Evolutionary conservation across 305 asterid species (phyloP).

Genomic region (Fraxinus latifolia): DNA sequence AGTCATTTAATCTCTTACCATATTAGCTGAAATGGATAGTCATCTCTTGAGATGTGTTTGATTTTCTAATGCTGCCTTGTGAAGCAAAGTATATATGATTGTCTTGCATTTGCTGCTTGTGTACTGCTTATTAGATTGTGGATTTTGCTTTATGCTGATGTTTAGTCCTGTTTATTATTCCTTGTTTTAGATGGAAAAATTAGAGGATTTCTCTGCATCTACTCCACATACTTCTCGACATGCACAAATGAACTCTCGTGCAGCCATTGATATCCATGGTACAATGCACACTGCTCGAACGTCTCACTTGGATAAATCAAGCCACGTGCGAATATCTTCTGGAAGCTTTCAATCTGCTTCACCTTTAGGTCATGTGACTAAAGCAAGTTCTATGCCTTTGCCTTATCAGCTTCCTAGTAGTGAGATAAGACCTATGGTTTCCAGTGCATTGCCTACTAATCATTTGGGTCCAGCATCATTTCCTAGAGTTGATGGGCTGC

Average conservation of each 20-base stretch:
- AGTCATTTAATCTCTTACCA: not conserved
- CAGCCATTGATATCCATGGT: conserved; percentile 48
- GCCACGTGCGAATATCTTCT: conserved; percentile 43
- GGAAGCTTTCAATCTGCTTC: conserved; percentile 52
- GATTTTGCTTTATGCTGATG: conserved; percentile 8
- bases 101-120: conserved; percentile 4
- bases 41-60: not conserved
- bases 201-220: conserved; percentile 54
- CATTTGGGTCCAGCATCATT: conserved; percentile 51
- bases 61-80: not conserved
- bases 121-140: conserved; percentile 15
- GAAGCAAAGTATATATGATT: not conserved
- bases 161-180: conserved; percentile 1
- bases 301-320: conserved; percentile 55
- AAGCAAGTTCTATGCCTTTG: conserved; percentile 44
- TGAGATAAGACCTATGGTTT: conserved; percentile 66
- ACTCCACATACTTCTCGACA: conserved; percentile 48
- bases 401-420: conserved; percentile 90
- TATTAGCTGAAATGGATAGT: not conserved
- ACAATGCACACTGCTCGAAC: conserved; percentile 41
- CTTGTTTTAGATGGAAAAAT: conserved; percentile 70
- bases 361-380: conserved; percentile 38
- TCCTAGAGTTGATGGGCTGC: conserved; percentile 59
- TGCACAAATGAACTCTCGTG: conserved; percentile 40
- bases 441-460: conserved; percentile 50